phyloP scores from a whole-genome alignment of 2,329 filamentous ascomycete genomes.

The Sclerotinia spermophila region DNA sequence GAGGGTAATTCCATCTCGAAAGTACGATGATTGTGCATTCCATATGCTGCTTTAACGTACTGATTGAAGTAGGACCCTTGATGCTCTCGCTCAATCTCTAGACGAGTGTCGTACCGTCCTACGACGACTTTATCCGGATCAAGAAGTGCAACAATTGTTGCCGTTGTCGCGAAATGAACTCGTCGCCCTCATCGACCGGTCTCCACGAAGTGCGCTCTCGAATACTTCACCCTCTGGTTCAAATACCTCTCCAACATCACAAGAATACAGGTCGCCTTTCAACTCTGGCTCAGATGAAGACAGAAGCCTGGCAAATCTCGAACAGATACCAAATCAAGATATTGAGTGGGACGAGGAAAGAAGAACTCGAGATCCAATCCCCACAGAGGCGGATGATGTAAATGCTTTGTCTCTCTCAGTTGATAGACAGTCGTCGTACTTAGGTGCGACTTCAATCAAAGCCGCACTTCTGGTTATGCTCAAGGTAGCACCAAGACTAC shows the following conservation, averaged over 20 bases:
- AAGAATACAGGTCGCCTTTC: conserved; percentile 48
- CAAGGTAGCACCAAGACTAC: conserved; percentile 48
- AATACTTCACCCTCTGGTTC: conserved; percentile 53
- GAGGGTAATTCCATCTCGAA: conserved; percentile 71
- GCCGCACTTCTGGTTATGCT: conserved; percentile 68
- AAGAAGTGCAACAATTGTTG: conserved; percentile 49
- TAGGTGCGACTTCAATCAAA: conserved; percentile 72
- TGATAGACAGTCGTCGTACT: conserved; percentile 62
- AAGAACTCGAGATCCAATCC: conserved; percentile 51
- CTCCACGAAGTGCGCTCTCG: conserved; percentile 33
- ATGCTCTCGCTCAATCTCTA: conserved; percentile 60
- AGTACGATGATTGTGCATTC: conserved; percentile 47
- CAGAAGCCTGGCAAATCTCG: conserved; percentile 50
- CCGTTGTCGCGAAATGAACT: conserved; percentile 58
- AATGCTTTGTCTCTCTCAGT: conserved; percentile 60
- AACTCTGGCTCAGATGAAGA: conserved; percentile 48
- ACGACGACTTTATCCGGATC: conserved; percentile 58
- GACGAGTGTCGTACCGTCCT: conserved; percentile 64
- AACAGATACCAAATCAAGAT: conserved; percentile 65
- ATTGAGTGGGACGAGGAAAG: conserved; percentile 65
- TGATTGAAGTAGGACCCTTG: conserved; percentile 47
- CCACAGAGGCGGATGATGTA: conserved; percentile 66
- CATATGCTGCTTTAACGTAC: conserved; percentile 21
- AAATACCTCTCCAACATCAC: conserved; percentile 48
- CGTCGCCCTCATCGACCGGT: conserved; percentile 52